These are phyloP conservation scores for Camelina neglecta DNA, from an alignment of 345 rosid genomes.

Conservation along the genomic window DNA sequence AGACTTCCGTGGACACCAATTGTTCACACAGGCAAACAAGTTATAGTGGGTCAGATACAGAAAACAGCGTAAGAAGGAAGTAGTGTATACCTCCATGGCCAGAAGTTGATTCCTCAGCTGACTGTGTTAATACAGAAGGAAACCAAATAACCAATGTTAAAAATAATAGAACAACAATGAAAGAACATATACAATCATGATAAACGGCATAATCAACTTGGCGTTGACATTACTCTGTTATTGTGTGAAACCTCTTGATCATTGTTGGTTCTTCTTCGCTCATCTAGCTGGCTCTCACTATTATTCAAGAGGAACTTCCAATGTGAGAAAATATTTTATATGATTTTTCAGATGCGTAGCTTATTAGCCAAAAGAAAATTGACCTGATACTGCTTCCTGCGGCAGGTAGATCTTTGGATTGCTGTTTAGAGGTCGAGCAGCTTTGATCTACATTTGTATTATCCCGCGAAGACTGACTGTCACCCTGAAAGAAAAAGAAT, in stretches of 20 bases:
- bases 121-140: slow-evolving; percentile 32
- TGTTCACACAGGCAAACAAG: slow-evolving; percentile 13
- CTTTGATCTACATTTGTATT: slow-evolving; percentile 47
- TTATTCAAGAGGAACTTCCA: slow-evolving; percentile 22
- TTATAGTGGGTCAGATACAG: slow-evolving; percentile 1
- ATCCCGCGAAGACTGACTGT: slow-evolving; percentile 51
- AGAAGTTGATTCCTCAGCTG: slow-evolving; percentile 40
- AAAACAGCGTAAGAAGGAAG: slow-evolving; percentile 20
- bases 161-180: slow-evolving; percentile 21
- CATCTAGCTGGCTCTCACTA: slow-evolving; percentile 35
- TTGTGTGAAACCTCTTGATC: slow-evolving; percentile 28
- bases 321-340: slow-evolving; percentile 7
- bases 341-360: slow-evolving; percentile 15
- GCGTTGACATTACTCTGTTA: slow-evolving; percentile 40
- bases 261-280: slow-evolving; percentile 36
- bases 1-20: slow-evolving; percentile 14
- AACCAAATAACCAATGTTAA: slow-evolving; percentile 26
- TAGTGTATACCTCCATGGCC: slow-evolving; percentile 43
- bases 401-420: slow-evolving; percentile 46
- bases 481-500: slow-evolving; percentile 58
- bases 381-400: slow-evolving; percentile 64
- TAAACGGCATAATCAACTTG: slow-evolving; percentile 26
- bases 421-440: slow-evolving; percentile 50
- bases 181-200: slow-evolving; percentile 20
- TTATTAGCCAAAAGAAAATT: slow-evolving; percentile 5